Evolutionary conservation across 352 stramenopile species (phyloP).

Genomic region (Sclerospora graminicola): DNA sequence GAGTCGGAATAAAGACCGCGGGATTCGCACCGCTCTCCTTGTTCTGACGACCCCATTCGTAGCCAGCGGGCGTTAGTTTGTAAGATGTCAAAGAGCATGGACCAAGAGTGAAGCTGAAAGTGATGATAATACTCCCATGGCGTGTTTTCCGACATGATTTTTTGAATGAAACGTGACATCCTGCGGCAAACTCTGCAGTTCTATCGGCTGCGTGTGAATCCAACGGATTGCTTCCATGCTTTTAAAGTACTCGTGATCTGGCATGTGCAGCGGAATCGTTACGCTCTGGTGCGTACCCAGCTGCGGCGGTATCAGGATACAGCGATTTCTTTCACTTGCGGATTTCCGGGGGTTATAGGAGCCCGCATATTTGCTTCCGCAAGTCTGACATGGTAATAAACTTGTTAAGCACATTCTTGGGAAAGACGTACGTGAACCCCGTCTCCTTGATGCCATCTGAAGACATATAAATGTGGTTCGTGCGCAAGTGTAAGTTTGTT

Average conservation of each 20-base stretch:
- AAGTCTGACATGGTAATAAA: constrained; percentile 98
- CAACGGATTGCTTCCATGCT: constrained; percentile 97
- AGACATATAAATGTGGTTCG: constrained; percentile 99
- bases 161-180: constrained; percentile 95
- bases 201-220: constrained; percentile 99
- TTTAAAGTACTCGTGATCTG: constrained; percentile 94
- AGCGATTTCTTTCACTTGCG: constrained; percentile 99
- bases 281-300: constrained; percentile 97
- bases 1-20: constrained; percentile 91
- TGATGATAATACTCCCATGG: constrained; percentile 97
- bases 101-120: constrained; percentile 97
- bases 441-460: constrained; percentile 97
- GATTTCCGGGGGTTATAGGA: constrained; percentile 98
- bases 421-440: constrained; percentile 98
- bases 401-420: constrained; percentile 99
- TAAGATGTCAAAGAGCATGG: constrained; percentile 99
- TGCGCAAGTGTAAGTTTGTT: constrained; percentile 97
- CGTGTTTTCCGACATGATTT: constrained; percentile 95
- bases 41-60: constrained; percentile 98
- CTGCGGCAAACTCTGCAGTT: constrained; percentile 93
- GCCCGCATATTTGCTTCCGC: constrained; percentile 95
- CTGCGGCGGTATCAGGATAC: constrained; percentile 98
- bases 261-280: constrained; percentile 94
- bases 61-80: constrained; percentile 93
- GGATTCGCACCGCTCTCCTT: constrained; percentile 92